Conservation (phyloP, 2,329 filamentous ascomycete species). For the Didymella keratinophila region DNA sequence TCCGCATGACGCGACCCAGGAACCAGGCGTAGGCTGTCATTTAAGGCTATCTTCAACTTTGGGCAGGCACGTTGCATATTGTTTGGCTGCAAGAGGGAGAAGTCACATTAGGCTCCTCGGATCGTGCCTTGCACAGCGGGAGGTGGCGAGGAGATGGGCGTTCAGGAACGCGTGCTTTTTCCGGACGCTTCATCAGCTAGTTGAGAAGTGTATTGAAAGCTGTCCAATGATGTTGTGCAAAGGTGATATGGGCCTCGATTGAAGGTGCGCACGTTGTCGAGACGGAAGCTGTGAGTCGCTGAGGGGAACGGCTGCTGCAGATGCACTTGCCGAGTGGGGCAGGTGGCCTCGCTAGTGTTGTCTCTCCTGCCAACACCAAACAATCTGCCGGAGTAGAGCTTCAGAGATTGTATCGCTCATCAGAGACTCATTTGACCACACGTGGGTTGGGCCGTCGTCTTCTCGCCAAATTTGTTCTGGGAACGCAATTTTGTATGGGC, state of each 20-base stretch:
- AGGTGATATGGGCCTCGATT: not conserved
- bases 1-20: conserved; percentile 20
- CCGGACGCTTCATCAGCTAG: conserved; percentile 8
- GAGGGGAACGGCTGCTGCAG: conserved; percentile 7
- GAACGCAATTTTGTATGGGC: no score
- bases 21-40: conserved; percentile 15
- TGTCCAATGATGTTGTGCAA: conserved; percentile 17
- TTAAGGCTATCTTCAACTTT: not conserved
- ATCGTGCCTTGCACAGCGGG: conserved; percentile 12
- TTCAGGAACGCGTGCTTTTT: conserved; percentile 24
- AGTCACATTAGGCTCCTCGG: conserved; percentile 7
- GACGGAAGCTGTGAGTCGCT: conserved; percentile 27
- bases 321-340: conserved; percentile 21
- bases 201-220: not conserved
- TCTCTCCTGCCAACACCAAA: no score
- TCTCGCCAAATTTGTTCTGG: no score
- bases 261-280: conserved; percentile 26
- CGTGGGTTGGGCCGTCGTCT: no score
- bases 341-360: conserved; percentile 10
- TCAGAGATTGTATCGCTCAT: no score
- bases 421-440: no score
- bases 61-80: conserved; percentile 25
- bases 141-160: conserved; percentile 17
- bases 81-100: conserved; percentile 25
- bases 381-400: no score